Base-by-base conservation (phyloP, 2,329 filamentous ascomycete genomes). In the Penicillium occitanis region DNA sequence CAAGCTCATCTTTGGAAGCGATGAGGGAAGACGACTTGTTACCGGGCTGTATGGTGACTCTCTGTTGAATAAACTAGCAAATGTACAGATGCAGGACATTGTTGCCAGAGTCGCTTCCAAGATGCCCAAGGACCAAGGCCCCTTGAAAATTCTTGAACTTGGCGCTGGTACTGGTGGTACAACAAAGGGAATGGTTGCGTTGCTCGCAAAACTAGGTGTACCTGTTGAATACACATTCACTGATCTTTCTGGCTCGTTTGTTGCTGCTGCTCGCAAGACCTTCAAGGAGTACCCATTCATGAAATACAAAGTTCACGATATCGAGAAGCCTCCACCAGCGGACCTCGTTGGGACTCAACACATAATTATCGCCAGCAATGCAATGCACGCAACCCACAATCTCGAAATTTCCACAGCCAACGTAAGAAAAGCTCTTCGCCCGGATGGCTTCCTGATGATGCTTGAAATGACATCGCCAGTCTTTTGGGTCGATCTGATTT, bases 361-460 rank as follows among this genome's bases (percentile, higher is more conserved):
- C 28, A 67, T 79, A 0, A 71, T 79, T 8, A 69, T 78, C 28
- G 77, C 77, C 33, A 70, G 73, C 4, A 77, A 77, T 66, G 76
- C 77, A 5, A 69, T 78, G 14, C 75, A 79, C 42, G 77, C 76
- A 0, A 77, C 76, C 1, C 57, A 58, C n/a, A 61, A 42, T 11
- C 60, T 77, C 1, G 65, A 70, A 2, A 67, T 69, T 22, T 71
- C 72, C 0, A 44, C 75, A 33, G 19, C 28, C 2, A 72, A 77
- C 65, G 68, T 77, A 0, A 70, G 70, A 3, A 69, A 68, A 13
- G 68, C 78, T 11, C 70, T 79, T 1, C 66, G 68, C 28, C 79
- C 83, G 0, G 81, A 79, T 2, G 84, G 84, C 0, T 78, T 80
- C 44, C 71, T 86, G 0, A 53, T 85, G 1, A 61, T 84, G 0